phyloP scores from a whole-genome alignment of 139 green algal species.

The Micractinium sp. region DNA sequence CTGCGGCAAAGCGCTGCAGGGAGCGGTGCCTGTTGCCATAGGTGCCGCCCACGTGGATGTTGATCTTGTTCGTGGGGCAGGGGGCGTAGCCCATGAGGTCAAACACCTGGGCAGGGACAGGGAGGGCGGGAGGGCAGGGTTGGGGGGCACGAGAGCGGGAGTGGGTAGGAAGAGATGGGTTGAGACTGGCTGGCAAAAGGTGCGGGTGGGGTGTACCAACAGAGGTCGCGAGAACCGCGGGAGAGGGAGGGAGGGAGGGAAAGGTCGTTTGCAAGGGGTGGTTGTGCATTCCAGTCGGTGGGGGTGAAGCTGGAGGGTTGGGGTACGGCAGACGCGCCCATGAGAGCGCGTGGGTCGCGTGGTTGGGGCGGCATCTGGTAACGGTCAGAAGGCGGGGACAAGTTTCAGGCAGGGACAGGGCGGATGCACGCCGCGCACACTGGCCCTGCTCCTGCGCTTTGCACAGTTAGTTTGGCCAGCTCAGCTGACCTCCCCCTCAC shows the following conservation, averaged over 20 bases:
- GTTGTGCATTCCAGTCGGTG: not conserved
- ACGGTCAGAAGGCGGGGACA: too few relatives aligned
- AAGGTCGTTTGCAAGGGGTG: too few relatives aligned
- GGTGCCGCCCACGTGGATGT: conserved; percentile 75
- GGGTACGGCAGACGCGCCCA: not conserved
- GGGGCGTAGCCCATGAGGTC: conserved; percentile 75
- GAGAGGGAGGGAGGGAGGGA: too few relatives aligned
- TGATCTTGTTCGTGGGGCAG: conserved; percentile 76
- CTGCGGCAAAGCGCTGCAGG: conserved; percentile 63
- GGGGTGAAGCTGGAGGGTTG: not conserved
- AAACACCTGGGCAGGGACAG: conserved; percentile 51
- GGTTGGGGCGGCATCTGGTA: too few relatives aligned
- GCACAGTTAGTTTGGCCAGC: not conserved
- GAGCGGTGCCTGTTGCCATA: conserved; percentile 56
- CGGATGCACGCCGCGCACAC: not conserved
- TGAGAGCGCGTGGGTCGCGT: too few relatives aligned
- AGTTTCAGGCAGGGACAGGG: not conserved
- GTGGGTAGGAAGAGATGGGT: not conserved
- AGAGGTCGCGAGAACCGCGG: too few relatives aligned
- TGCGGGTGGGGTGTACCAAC: too few relatives aligned
- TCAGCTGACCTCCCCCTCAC: not conserved
- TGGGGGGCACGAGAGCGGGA: not conserved
- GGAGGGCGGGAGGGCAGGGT: not conserved
- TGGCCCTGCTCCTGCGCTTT: not conserved
- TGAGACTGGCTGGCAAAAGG: too few relatives aligned